These are phyloP conservation scores for Isatis lusitanica DNA, from an alignment of 441 rosid genomes.

Conservation along the genomic window DNA sequence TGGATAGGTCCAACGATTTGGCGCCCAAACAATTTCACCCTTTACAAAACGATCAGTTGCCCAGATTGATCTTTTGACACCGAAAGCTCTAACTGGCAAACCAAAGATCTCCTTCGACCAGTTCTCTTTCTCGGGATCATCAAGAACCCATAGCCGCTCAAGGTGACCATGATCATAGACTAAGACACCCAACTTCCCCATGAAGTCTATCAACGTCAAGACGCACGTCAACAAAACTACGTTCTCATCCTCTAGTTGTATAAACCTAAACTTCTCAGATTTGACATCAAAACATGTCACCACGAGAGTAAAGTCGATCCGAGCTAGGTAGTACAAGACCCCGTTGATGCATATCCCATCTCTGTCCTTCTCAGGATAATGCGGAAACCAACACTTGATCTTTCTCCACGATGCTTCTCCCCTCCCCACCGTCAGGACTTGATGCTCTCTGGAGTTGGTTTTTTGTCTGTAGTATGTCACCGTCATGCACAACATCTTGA, in stretches of 20 bases:
- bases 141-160: not conserved
- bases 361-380: not conserved
- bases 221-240: not conserved
- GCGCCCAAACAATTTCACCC: not conserved
- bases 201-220: not conserved
- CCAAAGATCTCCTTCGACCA: not conserved
- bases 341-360: slow-evolving; percentile 6
- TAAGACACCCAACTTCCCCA: slow-evolving; percentile 6
- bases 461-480: not conserved
- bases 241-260: not conserved
- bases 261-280: slow-evolving; percentile 15
- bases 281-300: slow-evolving; percentile 14
- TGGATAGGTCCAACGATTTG: not conserved
- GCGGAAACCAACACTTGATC: not conserved
- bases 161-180: not conserved
- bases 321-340: slow-evolving; percentile 4
- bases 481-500: slow-evolving; percentile 17
- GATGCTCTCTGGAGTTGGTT: not conserved
- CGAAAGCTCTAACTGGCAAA: not conserved
- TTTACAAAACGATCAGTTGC: not conserved
- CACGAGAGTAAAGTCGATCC: not conserved
- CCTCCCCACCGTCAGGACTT: slow-evolving; percentile 1
- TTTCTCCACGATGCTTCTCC: not conserved
- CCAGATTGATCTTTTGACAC: not conserved
- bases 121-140: not conserved